Conservation (phyloP, 2,329 filamentous ascomycete species). For the Monilinia fructigena region DNA sequence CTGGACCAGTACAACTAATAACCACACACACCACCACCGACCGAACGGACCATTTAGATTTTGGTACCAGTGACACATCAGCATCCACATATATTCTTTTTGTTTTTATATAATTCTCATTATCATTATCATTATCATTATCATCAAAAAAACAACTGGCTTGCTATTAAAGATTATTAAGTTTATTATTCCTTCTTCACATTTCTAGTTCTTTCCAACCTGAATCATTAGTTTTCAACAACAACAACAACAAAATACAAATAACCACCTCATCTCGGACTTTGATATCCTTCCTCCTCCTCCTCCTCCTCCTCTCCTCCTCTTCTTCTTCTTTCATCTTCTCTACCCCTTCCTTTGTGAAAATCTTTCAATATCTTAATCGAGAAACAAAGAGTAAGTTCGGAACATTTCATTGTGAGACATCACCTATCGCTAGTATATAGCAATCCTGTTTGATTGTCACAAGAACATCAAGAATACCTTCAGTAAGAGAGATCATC, state of each 20-base stretch:
- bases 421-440: neutral
- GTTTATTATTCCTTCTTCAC: neutral
- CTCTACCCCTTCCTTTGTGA: too few species aligned
- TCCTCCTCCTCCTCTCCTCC: too few species aligned
- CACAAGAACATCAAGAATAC: neutral
- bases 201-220: neutral
- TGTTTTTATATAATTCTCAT: neutral
- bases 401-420: neutral
- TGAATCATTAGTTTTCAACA: too few species aligned
- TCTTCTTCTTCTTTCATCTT: neutral
- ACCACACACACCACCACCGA: neutral
- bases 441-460: neutral
- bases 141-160: too few species aligned
- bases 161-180: too few species aligned
- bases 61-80: conserved; percentile 12
- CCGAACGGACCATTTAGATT: conserved; percentile 1
- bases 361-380: neutral
- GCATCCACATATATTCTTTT: conserved; percentile 7
- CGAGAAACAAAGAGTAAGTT: conserved; percentile 19
- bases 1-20: too few species aligned
- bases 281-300: neutral
- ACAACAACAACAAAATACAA: neutral
- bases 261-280: neutral
- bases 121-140: too few species aligned
- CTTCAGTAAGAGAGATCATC: neutral